phyloP scores from a whole-genome alignment of 2,329 filamentous ascomycete genomes.

The Sordariomycetes sp. region DNA sequence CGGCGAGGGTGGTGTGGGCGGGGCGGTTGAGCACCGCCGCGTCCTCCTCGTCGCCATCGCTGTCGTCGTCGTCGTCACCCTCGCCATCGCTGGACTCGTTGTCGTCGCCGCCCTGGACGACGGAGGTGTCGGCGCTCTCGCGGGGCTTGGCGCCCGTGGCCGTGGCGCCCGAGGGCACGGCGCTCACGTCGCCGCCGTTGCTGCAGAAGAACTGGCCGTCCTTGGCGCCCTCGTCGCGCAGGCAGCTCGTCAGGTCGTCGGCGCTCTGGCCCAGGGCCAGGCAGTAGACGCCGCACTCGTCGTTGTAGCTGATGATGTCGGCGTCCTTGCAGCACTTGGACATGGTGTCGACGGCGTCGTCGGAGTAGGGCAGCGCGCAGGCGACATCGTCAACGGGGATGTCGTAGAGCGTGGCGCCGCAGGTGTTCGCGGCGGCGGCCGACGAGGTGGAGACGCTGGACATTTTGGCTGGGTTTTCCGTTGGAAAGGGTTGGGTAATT shows the following conservation, averaged over 20 bases:
- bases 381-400: constrained; percentile 30
- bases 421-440: neutral
- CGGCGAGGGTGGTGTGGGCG: neutral
- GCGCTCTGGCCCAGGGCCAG: constrained; percentile 20
- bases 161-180: constrained; percentile 26
- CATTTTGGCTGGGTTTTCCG: neutral
- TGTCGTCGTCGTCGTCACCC: neutral
- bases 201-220: constrained; percentile 32
- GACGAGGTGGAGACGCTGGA: neutral
- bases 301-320: constrained; percentile 30
- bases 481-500: neutral
- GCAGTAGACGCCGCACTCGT: constrained; percentile 40
- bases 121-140: constrained; percentile 13
- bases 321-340: constrained; percentile 32
- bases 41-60: neutral
- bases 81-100: neutral
- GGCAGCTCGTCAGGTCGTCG: constrained; percentile 21
- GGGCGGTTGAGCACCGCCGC: neutral
- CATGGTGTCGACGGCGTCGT: constrained; percentile 31
- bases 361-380: constrained; percentile 28
- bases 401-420: constrained; percentile 21
- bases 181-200: constrained; percentile 21
- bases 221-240: constrained; percentile 24
- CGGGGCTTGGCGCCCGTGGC: constrained; percentile 14
- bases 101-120: neutral